Evolutionary conservation across 148 eudicot species (phyloP).

Genomic region (Amaranthus palmeri): DNA sequence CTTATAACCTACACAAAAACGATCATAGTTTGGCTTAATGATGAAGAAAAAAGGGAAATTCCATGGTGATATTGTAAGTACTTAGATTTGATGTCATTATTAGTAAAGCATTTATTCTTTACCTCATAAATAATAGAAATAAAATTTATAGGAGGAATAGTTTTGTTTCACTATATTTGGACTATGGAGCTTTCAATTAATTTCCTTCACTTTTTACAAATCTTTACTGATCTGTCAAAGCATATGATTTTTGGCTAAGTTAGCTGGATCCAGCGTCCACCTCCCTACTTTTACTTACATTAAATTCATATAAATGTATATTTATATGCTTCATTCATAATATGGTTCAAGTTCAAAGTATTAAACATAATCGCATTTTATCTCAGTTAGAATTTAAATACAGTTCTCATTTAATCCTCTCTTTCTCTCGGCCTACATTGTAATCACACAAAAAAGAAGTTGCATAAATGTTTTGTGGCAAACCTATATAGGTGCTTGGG

Average conservation of each 20-base stretch:
- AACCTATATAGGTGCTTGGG: too few species aligned
- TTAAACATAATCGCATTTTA: slow-evolving; percentile 5
- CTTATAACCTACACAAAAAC: too few species aligned
- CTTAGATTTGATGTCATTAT: slow-evolving; percentile 9
- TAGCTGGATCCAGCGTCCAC: slow-evolving; percentile 19
- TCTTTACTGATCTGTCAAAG: slow-evolving; percentile 21
- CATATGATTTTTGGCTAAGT: slow-evolving; percentile 22
- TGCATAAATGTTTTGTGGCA: too few species aligned
- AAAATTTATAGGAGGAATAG: background rate
- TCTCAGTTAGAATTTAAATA: too few species aligned
- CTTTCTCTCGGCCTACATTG: too few species aligned
- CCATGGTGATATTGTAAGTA: background rate
- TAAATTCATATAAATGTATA: slow-evolving; percentile 16
- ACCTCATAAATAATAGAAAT: slow-evolving; percentile 1
- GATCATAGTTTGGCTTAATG: too few species aligned
- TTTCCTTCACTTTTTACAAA: slow-evolving; percentile 12
- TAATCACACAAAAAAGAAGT: too few species aligned
- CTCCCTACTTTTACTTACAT: slow-evolving; percentile 5
- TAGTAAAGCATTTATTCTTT: slow-evolving; percentile 16
- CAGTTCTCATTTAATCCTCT: too few species aligned
- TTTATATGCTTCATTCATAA: slow-evolving; percentile 11
- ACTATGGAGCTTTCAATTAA: slow-evolving; percentile 8
- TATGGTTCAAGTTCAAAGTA: slow-evolving; percentile 23
- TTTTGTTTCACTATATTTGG: slow-evolving; percentile 8
- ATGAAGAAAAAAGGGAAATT: background rate